phyloP scores from a whole-genome alignment of 1,139 yeast genomes.

The Kluyveromyces sp. region DNA sequence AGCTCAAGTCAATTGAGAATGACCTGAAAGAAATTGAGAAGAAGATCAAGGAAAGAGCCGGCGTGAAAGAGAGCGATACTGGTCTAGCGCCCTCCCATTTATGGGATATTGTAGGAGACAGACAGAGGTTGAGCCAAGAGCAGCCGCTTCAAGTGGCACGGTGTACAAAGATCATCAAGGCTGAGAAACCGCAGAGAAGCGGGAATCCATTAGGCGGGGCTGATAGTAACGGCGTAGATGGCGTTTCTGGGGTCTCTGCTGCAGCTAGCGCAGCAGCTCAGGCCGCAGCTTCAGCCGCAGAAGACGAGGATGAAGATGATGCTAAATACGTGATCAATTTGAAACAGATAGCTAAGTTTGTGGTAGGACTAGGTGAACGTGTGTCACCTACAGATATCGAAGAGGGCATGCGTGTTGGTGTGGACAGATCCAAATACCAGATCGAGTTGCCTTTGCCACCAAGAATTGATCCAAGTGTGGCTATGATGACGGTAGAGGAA shows the following conservation, averaged over 20 bases:
- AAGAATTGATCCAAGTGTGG: conserved; percentile 91
- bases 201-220: conserved; percentile 16
- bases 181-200: conserved; percentile 18
- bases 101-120: conserved; percentile 97
- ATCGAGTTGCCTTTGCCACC: conserved; percentile 97
- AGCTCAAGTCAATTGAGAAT: conserved; percentile 73
- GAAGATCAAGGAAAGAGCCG: conserved; percentile 87
- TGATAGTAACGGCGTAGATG: not conserved
- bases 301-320: conserved; percentile 64
- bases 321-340: conserved; percentile 91
- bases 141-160: conserved; percentile 97
- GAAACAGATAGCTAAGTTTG: conserved; percentile 96
- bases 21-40: conserved; percentile 79
- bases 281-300: conserved; percentile 20
- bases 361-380: conserved; percentile 91
- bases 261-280: conserved; percentile 21
- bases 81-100: conserved; percentile 92
- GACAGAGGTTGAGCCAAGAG: conserved; percentile 85
- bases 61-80: conserved; percentile 90
- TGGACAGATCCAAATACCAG: conserved; percentile 93
- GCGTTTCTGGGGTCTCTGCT: conserved; percentile 13
- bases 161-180: conserved; percentile 90
- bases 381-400: conserved; percentile 98
- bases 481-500: conserved; percentile 99
- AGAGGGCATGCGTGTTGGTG: conserved; percentile 99